phyloP scores from a whole-genome alignment of 768 basidiomycete species.

The Rhodotorula babjevae region DNA sequence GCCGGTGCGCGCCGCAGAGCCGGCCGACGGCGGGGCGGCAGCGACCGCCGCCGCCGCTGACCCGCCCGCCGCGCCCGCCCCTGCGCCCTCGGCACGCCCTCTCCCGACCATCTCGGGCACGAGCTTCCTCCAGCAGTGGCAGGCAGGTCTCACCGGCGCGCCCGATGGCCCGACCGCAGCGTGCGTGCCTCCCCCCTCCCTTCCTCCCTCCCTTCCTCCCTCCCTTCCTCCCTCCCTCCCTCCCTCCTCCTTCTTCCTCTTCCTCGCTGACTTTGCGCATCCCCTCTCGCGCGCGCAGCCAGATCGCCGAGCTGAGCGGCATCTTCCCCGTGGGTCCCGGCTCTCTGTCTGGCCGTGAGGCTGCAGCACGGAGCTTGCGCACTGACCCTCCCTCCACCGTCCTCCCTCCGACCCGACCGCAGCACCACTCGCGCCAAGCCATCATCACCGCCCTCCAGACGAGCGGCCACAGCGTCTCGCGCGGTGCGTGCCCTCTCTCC shows the following conservation, averaged over 20 bases:
- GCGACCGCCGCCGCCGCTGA: not conserved
- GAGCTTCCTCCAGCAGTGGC: constrained; percentile 29
- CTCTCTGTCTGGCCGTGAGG: not conserved
- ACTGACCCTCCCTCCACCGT: not conserved
- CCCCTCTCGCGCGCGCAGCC: no score
- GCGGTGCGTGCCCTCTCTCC: constrained; percentile 6
- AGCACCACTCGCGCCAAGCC: constrained; percentile 18
- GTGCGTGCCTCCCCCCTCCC: constrained; percentile 6
- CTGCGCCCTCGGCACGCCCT: not conserved
- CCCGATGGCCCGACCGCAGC: not conserved
- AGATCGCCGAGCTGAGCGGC: constrained; percentile 16
- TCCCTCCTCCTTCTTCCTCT: no score
- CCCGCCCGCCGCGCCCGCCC: not conserved
- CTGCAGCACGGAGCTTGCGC: no score
- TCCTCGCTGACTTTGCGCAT: no score
- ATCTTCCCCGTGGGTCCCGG: constrained; percentile 17
- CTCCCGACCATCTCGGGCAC: constrained; percentile 13
- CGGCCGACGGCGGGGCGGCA: not conserved
- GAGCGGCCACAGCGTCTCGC: constrained; percentile 1
- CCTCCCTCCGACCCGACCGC: not conserved
- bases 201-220: no score
- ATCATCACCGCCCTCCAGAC: constrained; percentile 14
- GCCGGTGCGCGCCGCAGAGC: not conserved
- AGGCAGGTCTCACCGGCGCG: constrained; percentile 21
- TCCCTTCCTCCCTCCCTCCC: no score